Base-by-base conservation (phyloP, 352 stramenopile genomes). In the Globisporangium barbulae region DNA sequence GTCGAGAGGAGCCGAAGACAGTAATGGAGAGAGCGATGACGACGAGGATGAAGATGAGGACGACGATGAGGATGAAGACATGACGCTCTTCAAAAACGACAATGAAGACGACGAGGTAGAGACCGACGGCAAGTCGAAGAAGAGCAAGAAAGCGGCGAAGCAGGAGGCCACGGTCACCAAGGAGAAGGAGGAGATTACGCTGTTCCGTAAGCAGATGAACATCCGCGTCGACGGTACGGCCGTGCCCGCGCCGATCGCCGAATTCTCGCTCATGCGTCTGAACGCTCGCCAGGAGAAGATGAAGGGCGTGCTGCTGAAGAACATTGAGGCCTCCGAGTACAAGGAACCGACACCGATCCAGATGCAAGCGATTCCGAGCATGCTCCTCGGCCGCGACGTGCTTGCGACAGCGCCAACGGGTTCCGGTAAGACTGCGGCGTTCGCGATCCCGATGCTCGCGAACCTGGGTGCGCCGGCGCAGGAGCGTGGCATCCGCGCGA, bases 261-360 rank as follows among this genome's bases (percentile, higher is more conserved):
- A 81, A 17, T 96, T 96, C 64, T 64, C 64, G 30, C 72, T 74
- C 47, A 96, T 96, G 83, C 83, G 76, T 21, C 57, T 90, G 68
- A 74, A 68, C 61, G 63, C 59, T 0, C 65, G 50, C 35, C 61
- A 84, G 35, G 73, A 73, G 25, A 72, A 81, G 25, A 83, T 94
- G 70, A 86, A 83, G 45, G 57, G 64, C 19, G 64, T 92, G 30
- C 65, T 96, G 17, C 70, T 96, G 25, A 74, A 84, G 41, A 96
- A 94, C 69, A 91, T 96, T 41, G 88, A 94, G 56, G 74, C 71
- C 8, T 96, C 88, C 28, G 83, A 93, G 66, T 99, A 98, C 91
- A 98, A 98, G 69, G 97, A 99, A 70, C 98, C 98, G 3, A 99
- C 97, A 48, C 83, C 98, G 3, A 98, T 99, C 68, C 98, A 99